These are phyloP conservation scores for Pythium biforme DNA, from an alignment of 352 stramenopile genomes.

Conservation along the genomic window DNA sequence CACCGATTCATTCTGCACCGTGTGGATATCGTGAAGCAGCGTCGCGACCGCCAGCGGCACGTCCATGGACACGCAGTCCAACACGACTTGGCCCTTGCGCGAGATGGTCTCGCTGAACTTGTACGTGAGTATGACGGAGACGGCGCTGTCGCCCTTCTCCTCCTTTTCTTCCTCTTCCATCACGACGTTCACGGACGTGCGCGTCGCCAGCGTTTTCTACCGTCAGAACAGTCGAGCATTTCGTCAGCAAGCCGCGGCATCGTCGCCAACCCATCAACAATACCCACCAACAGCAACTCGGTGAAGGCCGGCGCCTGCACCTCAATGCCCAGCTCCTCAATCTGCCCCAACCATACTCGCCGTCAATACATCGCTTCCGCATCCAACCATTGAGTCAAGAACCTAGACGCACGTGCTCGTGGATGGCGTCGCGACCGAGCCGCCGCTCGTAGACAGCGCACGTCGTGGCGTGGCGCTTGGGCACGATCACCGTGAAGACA, in stretches of 20 bases:
- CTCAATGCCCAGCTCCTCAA: slow-evolving; percentile 59
- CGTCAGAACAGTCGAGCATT: no score
- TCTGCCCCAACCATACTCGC: slow-evolving; percentile 25
- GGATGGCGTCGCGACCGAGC: slow-evolving; percentile 32
- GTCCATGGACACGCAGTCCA: slow-evolving; percentile 35
- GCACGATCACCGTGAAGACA: slow-evolving; percentile 38
- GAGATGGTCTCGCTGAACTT: slow-evolving; percentile 58
- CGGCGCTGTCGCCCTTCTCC: slow-evolving; percentile 5
- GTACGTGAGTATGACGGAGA: slow-evolving; percentile 48
- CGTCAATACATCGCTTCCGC: no score
- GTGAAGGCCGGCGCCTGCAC: slow-evolving; percentile 35
- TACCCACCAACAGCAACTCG: slow-evolving; percentile 36
- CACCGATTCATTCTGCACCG: slow-evolving; percentile 31
- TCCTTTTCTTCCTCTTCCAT: slow-evolving; percentile 21
- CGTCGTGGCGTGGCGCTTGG: slow-evolving; percentile 1
- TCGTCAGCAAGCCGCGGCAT: not conserved
- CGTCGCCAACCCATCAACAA: not conserved
- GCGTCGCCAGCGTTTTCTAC: slow-evolving; percentile 48
- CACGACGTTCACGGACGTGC: slow-evolving; percentile 39
- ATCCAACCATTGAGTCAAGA: not conserved
- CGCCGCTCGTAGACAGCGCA: slow-evolving; percentile 34
- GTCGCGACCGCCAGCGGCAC: slow-evolving; percentile 33
- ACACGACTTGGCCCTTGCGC: slow-evolving; percentile 39
- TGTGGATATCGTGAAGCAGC: slow-evolving; percentile 43
- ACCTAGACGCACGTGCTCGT: slow-evolving; percentile 31